Percentiles rank a stretch among this genome's conserved stretches.
Conservation (phyloP, 495 filamentous ascomycete species). For the Apiosordaria backusii region DNA sequence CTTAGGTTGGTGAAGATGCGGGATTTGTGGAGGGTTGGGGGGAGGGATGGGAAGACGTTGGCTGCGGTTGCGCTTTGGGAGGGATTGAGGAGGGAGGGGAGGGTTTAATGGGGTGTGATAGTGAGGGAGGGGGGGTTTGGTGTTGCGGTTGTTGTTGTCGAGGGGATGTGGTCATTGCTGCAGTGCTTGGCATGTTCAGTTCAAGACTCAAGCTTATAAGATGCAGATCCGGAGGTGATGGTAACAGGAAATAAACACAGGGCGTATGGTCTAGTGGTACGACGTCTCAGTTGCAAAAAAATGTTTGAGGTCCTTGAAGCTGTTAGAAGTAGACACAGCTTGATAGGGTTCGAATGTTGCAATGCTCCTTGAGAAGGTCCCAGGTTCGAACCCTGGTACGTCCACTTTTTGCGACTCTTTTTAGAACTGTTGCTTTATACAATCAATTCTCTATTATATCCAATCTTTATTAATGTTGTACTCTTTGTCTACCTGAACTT, state of each 20-base stretch:
- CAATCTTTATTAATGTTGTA: not conserved
- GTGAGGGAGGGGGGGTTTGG: not conserved
- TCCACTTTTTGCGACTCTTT: not conserved
- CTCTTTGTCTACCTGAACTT: not conserved
- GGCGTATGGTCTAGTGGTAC: not conserved
- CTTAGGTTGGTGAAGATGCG: constrained; percentile 65
- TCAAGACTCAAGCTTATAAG: not conserved
- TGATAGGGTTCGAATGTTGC: not conserved
- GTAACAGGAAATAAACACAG: not conserved
- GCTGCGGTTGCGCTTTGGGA: constrained; percentile 74
- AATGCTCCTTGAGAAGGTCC: not conserved
- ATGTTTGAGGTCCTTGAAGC: not conserved
- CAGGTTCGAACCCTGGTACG: not conserved
- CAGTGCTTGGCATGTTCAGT: not conserved
- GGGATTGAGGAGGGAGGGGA: constrained; percentile 63
- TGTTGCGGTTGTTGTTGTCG: not conserved
- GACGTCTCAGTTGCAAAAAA: not conserved
- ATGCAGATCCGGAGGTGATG: not conserved
- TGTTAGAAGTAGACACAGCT: not conserved
- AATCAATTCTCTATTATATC: constrained; percentile 4
- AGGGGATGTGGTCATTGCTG: not conserved
- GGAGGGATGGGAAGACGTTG: constrained; percentile 75
- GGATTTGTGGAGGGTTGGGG: constrained; percentile 72
- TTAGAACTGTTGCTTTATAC: constrained; percentile 36
- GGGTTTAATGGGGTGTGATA: constrained; percentile 15